A percentile compares a stretch with the other conserved stretches of the same genome.
Conservation (phyloP, 2,329 filamentous ascomycete species). For the Clonostachys solani region DNA sequence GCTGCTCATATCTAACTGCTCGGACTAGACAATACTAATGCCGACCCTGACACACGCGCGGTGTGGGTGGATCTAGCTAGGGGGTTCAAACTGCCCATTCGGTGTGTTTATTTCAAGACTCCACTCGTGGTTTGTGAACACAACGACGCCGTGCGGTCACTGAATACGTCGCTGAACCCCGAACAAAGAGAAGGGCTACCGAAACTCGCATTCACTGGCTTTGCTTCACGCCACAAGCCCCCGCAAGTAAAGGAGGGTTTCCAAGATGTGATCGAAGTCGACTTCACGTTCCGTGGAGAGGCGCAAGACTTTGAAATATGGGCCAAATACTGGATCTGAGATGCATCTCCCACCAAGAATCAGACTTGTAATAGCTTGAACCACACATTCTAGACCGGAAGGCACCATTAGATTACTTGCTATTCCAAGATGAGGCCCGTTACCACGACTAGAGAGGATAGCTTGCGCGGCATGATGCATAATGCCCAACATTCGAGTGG, state of each 20-base stretch:
- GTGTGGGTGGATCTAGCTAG: constrained; percentile 74
- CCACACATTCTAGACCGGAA: no score
- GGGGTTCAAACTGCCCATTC: constrained; percentile 67
- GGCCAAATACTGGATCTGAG: constrained; percentile 71
- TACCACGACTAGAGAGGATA: no score
- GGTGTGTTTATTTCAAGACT: constrained; percentile 82
- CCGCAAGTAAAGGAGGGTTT: constrained; percentile 78
- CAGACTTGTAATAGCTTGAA: no score
- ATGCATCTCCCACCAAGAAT: no score
- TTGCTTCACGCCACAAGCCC: constrained; percentile 66
- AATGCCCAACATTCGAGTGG: no score
- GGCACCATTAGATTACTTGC: no score
- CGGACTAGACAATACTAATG: constrained; percentile 85
- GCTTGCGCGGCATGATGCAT: no score
- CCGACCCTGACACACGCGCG: constrained; percentile 71
- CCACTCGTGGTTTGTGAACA: constrained; percentile 69
- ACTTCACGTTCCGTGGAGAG: constrained; percentile 72
- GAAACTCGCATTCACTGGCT: constrained; percentile 75
- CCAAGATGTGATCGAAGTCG: constrained; percentile 68
- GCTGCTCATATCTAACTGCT: constrained; percentile 3
- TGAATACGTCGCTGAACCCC: constrained; percentile 72
- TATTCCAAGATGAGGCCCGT: no score
- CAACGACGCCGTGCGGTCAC: constrained; percentile 78
- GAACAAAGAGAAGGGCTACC: constrained; percentile 73
- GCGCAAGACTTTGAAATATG: constrained; percentile 67